Percentiles rank a stretch among this genome's conserved stretches.
Evolutionary conservation across 2,329 filamentous ascomycete species (phyloP).

Genomic region (Blastomyces percursus): DNA sequence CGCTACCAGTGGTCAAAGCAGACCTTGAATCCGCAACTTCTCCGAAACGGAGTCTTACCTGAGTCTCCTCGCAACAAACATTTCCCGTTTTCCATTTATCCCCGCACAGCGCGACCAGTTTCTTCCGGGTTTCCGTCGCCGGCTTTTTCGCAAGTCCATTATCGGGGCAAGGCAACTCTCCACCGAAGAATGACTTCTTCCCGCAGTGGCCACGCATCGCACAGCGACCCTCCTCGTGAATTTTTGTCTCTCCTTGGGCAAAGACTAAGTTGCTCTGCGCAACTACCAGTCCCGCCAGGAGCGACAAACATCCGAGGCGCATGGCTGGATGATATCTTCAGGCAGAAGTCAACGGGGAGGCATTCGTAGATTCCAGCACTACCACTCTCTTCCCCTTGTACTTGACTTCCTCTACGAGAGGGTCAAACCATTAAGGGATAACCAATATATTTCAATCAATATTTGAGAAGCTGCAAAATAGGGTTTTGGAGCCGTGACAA

Average conservation of each 20-base stretch:
- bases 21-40: conserved; percentile 20
- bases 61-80: conserved; percentile 73
- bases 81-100: conserved; percentile 72
- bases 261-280: conserved; percentile 5
- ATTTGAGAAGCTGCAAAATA: no score
- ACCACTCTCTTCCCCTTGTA: neutral
- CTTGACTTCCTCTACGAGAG: neutral
- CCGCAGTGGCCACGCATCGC: conserved; percentile 87
- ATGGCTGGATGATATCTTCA: neutral
- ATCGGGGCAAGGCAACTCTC: conserved; percentile 82
- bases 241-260: conserved; percentile 29
- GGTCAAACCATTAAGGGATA: neutral
- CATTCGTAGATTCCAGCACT: neutral
- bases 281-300: conserved; percentile 10
- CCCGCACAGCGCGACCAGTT: conserved; percentile 78
- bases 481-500: neutral
- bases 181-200: conserved; percentile 79
- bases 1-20: neutral
- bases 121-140: conserved; percentile 57
- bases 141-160: conserved; percentile 73
- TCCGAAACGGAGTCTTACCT: conserved; percentile 39
- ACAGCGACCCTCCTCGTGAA: conserved; percentile 78
- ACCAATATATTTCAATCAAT: neutral
- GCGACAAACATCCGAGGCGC: conserved; percentile 2
- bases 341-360: neutral